Evolutionary conservation across 2,329 filamentous ascomycete species (phyloP), one percentile per base, ranked within the genome.

Genomic region (Helicocarpus griseus): DNA sequence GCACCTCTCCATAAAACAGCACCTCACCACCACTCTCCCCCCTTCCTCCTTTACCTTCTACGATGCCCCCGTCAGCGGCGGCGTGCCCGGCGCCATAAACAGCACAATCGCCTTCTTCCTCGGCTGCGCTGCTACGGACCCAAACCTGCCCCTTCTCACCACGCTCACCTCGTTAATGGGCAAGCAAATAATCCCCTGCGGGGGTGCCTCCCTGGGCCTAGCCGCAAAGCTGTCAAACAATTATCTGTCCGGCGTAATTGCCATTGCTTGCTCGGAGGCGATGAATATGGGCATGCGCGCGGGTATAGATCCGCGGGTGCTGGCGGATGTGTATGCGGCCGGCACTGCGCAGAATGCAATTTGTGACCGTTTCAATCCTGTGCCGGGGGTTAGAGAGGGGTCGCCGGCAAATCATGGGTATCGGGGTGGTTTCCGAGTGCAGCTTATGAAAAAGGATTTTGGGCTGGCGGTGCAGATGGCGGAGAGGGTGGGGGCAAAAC

Each of bases 201-300:
- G 79, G 2, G 77, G 73, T 0, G 72, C 77, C 0, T 75, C 74
- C 0, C 68, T 81, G 0, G 79, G 80, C 0, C 71, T 83, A 2
- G 74, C 77, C 0, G 78, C 79, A 0, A 83, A 82, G 63, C 65
- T 82, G 5, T 79, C 73, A 50, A 83, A 83, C 60, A 83, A 83
- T 58, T 83, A 83, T 61, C 71, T 77, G 46, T 79, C 75, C 0
- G 78, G 77, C 1, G 66, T 81, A 21, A 81, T 82, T 52, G 75
- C 78, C 5, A 79, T 83, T 49, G 79, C 78, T 0, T 73, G 70
- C 40, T 72, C 76, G 0, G 80, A 83, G 61, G 77, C 78, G 1
- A 76, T 82, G 69, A 75, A 81, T 53, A 78, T 83, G 62, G 79
- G 78, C 0, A 82, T 83, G 68, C 65, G 71, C 1, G 72, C 75